Conservation (phyloP, 2,329 filamentous ascomycete genomes). For the Dissoconium aciculare region DNA sequence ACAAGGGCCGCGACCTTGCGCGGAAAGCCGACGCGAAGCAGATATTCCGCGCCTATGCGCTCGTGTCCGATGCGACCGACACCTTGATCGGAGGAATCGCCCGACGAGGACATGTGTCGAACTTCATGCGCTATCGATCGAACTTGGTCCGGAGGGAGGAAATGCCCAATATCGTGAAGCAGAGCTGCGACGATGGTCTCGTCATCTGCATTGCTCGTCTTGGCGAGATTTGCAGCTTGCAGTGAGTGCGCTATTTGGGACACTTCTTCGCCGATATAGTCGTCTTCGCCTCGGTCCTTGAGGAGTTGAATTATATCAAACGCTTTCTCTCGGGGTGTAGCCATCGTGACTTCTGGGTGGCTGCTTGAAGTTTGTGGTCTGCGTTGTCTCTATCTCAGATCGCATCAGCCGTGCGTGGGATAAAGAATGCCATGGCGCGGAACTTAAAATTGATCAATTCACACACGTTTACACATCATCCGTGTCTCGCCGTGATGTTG, state of each 20-base stretch:
- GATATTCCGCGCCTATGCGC: slow-evolving; percentile 24
- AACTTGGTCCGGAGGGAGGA: slow-evolving; percentile 20
- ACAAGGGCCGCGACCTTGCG: slow-evolving; percentile 24
- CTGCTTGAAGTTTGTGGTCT: too few relatives aligned
- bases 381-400: too few relatives aligned
- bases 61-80: slow-evolving; percentile 27
- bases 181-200: slow-evolving; percentile 26
- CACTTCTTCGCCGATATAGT: slow-evolving; percentile 21
- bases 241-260: slow-evolving; percentile 20
- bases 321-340: slow-evolving; percentile 6
- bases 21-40: slow-evolving; percentile 22
- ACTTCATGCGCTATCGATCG: slow-evolving; percentile 14
- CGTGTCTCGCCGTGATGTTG: too few relatives aligned
- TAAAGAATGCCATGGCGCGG: too few relatives aligned
- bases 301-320: slow-evolving; percentile 8
- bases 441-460: too few relatives aligned
- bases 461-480: too few relatives aligned
- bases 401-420: too few relatives aligned
- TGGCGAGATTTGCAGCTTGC: slow-evolving; percentile 18
- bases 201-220: slow-evolving; percentile 9
- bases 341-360: neutral
- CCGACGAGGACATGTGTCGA: slow-evolving; percentile 6
- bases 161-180: slow-evolving; percentile 31
- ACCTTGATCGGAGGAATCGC: slow-evolving; percentile 8
- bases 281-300: slow-evolving; percentile 11